Percentiles rank a stretch among this genome's conserved stretches.
Evolutionary conservation across 768 basidiomycete species (phyloP).

Genomic region (Boletus coccyginus): DNA sequence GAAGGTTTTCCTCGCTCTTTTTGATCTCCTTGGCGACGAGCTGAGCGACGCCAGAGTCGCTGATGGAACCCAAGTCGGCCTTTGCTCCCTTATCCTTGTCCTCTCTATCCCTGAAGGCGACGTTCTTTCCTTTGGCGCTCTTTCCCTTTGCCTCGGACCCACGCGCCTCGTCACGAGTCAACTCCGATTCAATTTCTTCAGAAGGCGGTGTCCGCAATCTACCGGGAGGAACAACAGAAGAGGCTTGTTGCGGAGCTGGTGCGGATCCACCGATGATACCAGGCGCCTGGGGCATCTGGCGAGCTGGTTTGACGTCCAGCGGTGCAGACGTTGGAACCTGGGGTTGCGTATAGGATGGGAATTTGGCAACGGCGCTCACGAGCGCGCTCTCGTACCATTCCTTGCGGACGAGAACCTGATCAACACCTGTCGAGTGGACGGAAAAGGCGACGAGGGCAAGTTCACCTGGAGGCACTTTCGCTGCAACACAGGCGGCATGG

Average conservation of each 20-base stretch:
- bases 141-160: conserved; percentile 48
- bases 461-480: conserved; percentile 72
- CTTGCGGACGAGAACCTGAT: conserved; percentile 81
- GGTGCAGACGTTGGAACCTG: conserved; percentile 26
- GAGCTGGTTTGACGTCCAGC: conserved; percentile 23
- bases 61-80: conserved; percentile 33
- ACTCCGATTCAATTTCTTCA: conserved; percentile 71
- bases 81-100: conserved; percentile 35
- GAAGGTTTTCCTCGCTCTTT: conserved; percentile 79
- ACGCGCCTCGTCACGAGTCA: conserved; percentile 57
- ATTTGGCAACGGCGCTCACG: conserved; percentile 52
- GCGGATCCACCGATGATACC: conserved; percentile 21
- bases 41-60: conserved; percentile 55
- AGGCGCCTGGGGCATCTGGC: conserved; percentile 31
- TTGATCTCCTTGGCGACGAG: conserved; percentile 73
- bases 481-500: conserved; percentile 79
- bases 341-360: conserved; percentile 46
- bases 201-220: conserved; percentile 68
- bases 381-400: conserved; percentile 83
- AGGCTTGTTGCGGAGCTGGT: conserved; percentile 12
- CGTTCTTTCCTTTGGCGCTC: conserved; percentile 52
- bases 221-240: conserved; percentile 32
- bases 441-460: conserved; percentile 83
- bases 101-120: conserved; percentile 60
- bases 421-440: conserved; percentile 87